Evolutionary conservation across 2,329 filamentous ascomycete species (phyloP), one percentile per base, ranked within the genome.

Genomic region (Nigrospora sphaerica): DNA sequence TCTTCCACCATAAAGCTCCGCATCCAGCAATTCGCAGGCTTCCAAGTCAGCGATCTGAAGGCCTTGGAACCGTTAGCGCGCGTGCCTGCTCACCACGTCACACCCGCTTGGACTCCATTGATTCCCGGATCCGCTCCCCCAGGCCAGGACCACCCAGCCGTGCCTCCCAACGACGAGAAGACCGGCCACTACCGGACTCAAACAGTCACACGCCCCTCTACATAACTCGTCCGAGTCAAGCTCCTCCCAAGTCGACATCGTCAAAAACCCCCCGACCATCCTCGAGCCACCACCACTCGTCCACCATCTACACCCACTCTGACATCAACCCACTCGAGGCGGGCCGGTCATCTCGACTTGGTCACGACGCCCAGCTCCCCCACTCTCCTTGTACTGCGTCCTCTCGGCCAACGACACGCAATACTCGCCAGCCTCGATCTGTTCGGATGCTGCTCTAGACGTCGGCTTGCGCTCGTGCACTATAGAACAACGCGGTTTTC

Each of bases 131-230:
- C 59, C 56, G 59, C 58, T 54, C 28, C 35, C 47, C 44, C 48
- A 48, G 49, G 44, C 52, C 45, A 49, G 55, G 48, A 51, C 53
- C 49, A 46, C 56, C 55, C 50, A 54, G 54, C 52, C 44, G 49
- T 51, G 46, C 49, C 53, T 46, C 48, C 54, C 39, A 52, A 48
- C 49, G 50, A 46, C 46, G 52, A 51, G 47, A 50, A 48, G 48
- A 44, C 49, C 43, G 54, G 54, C 48, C 45, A 55, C 46, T 53
- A 55, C 36, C 42, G 54, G 49, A 44, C 49, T 51, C 49, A 63
- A 69, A 68, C 71, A 75, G 71, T 74, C 64, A 72, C 65, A 68
- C 70, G 19, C 14, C 70, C 63, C 57, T 66, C 64, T 62, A 60
- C 65, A 64, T 68, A 60, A 67, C 67, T 45, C 64, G 56, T 58